Percentiles rank a stretch among this genome's conserved stretches.
phyloP scores from a whole-genome alignment of 352 stramenopile species.

The Peronospora belbahrii region DNA sequence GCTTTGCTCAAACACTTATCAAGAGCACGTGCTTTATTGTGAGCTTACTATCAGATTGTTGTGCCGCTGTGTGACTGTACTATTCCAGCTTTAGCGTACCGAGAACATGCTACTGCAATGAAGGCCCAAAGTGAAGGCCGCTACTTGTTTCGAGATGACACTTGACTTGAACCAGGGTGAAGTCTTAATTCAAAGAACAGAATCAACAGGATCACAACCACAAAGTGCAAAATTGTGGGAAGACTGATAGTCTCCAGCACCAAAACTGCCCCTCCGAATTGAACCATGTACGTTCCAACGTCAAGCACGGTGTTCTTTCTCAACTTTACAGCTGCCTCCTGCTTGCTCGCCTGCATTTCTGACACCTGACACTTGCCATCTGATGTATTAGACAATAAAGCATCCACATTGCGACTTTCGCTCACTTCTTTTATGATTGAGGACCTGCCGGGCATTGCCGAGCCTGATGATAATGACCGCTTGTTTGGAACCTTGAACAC shows the following conservation, averaged over 20 bases:
- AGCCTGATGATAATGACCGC: conserved; percentile 9
- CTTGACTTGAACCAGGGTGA: conserved; percentile 47
- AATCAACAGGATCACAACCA: conserved; percentile 33
- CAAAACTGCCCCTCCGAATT: conserved; percentile 45
- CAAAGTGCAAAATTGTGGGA: conserved; percentile 36
- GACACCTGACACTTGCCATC: neutral
- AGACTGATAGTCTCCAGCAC: conserved; percentile 40
- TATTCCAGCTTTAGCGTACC: conserved; percentile 64
- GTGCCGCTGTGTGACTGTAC: too few species aligned
- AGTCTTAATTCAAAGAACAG: conserved; percentile 49
- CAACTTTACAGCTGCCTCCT: conserved; percentile 9
- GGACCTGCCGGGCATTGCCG: conserved; percentile 2
- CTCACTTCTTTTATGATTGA: conserved; percentile 2
- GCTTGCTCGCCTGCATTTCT: neutral
- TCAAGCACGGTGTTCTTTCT: conserved; percentile 31
- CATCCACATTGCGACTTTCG: neutral
- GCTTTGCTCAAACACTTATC: too few species aligned
- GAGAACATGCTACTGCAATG: conserved; percentile 56
- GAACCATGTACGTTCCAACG: conserved; percentile 35
- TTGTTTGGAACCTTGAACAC: conserved; percentile 26
- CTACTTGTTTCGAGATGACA: conserved; percentile 58
- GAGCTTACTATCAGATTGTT: too few species aligned
- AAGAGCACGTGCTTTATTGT: too few species aligned
- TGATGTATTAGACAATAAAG: neutral
- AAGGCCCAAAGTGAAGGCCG: conserved; percentile 54